phyloP scores from a whole-genome alignment of 2,329 filamentous ascomycete genomes.

The Tolypocladium ophioglossoides region DNA sequence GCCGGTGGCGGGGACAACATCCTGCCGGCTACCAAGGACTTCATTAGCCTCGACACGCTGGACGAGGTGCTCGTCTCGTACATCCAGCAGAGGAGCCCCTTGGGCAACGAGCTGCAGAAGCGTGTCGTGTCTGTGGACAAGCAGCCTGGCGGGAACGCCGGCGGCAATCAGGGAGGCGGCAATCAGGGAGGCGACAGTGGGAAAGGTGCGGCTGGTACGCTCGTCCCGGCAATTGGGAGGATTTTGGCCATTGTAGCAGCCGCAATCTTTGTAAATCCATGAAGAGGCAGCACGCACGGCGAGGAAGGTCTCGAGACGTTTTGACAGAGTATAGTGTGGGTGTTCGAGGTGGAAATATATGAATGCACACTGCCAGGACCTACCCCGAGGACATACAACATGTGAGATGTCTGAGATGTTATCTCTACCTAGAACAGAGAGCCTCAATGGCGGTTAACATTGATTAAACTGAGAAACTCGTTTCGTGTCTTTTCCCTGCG shows the following conservation, averaged over 20 bases:
- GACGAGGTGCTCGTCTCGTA: conserved; percentile 44
- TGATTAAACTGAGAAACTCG: too few species aligned
- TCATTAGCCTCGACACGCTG: conserved; percentile 38
- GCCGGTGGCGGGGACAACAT: conserved; percentile 55
- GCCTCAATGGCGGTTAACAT: too few species aligned
- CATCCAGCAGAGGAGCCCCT: conserved; percentile 34
- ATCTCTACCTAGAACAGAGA: too few species aligned
- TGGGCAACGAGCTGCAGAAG: conserved; percentile 37
- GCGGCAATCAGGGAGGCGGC: neutral
- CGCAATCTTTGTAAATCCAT: neutral
- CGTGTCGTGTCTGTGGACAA: conserved; percentile 14
- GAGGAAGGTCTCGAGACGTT: too few species aligned
- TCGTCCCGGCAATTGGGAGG: neutral
- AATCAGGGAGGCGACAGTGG: neutral
- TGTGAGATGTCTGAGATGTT: too few species aligned
- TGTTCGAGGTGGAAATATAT: too few species aligned
- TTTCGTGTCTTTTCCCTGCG: too few species aligned
- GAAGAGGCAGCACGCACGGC: neutral
- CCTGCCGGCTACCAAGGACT: conserved; percentile 26
- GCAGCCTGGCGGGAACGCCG: neutral
- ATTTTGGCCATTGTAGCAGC: neutral
- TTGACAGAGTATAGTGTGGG: too few species aligned
- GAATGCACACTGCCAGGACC: too few species aligned
- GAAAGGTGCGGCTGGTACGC: neutral
- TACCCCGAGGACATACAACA: too few species aligned